Evolutionary conservation across 2,329 filamentous ascomycete genomes (phyloP).

Genomic region (Calonectria montana): DNA sequence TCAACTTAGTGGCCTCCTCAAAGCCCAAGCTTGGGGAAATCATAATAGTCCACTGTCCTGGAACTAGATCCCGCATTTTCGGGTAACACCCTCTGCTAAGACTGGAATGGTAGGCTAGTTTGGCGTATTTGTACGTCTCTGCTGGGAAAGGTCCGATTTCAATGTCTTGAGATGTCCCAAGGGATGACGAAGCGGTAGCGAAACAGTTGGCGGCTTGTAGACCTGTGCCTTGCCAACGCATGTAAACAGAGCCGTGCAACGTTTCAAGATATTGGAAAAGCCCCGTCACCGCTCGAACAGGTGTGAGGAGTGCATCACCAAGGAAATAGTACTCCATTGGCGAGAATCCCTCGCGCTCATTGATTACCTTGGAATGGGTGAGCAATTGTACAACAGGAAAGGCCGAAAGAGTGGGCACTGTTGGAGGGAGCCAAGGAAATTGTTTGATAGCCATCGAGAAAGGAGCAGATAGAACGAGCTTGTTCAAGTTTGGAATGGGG

Average conservation of each 20-base stretch:
- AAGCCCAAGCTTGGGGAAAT: background rate
- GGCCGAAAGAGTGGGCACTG: background rate
- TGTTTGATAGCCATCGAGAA: slow-evolving; percentile 11
- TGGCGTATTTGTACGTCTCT: background rate
- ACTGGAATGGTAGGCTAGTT: background rate
- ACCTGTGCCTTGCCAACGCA: background rate
- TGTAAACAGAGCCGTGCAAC: background rate
- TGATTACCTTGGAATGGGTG: background rate
- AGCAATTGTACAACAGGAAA: slow-evolving; percentile 21
- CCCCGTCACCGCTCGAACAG: slow-evolving; percentile 1
- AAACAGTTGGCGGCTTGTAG: slow-evolving; percentile 11
- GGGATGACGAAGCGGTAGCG: background rate
- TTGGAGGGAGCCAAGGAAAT: background rate
- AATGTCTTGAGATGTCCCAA: background rate
- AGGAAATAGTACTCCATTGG: slow-evolving; percentile 13
- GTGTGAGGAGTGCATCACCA: slow-evolving; percentile 8
- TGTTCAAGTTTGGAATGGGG: background rate
- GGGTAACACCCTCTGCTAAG: background rate
- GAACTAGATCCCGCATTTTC: slow-evolving; percentile 16
- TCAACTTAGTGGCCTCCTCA: background rate
- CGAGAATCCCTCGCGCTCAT: background rate
- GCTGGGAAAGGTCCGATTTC: slow-evolving; percentile 23
- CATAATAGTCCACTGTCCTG: slow-evolving; percentile 20
- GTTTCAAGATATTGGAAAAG: slow-evolving; percentile 23
- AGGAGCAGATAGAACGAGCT: slow-evolving; percentile 10